A percentile compares a stretch with the other conserved stretches of the same genome.
phyloP scores from a whole-genome alignment of 768 basidiomycete genomes.

The Leccinum subgranulosum region DNA sequence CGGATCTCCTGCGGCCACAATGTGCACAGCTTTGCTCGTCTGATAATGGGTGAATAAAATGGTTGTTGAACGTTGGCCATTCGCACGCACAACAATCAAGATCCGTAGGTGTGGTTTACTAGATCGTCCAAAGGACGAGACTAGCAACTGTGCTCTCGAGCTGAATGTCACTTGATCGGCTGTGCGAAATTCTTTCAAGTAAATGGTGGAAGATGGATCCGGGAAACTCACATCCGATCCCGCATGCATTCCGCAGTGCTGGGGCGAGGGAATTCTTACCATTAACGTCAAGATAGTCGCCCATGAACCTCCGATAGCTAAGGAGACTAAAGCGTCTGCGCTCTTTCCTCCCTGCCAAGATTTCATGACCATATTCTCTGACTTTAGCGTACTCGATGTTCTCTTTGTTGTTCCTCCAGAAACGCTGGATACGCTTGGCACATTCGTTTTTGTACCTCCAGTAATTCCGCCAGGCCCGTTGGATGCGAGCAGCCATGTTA shows the following conservation, averaged over 20 bases:
- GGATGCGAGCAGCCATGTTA: conserved; percentile 97
- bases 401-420: conserved; percentile 99
- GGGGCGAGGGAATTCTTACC: conserved; percentile 75
- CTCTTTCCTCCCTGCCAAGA: conserved; percentile 91
- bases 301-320: conserved; percentile 91
- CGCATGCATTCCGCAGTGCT: conserved; percentile 68
- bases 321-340: conserved; percentile 89
- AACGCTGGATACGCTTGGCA: conserved; percentile 91
- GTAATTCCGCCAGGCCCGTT: conserved; percentile 94
- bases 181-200: conserved; percentile 21
- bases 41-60: conserved; percentile 1
- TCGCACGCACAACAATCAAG: conserved; percentile 72
- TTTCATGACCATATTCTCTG: conserved; percentile 92
- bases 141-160: conserved; percentile 72
- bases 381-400: conserved; percentile 82
- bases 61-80: background rate
- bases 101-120: conserved; percentile 91
- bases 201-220: background rate
- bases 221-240: conserved; percentile 60
- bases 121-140: conserved; percentile 54
- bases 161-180: conserved; percentile 86
- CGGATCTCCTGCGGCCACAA: conserved; percentile 71
- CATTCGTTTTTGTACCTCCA: conserved; percentile 95
- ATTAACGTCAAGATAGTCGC: conserved; percentile 93
- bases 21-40: conserved; percentile 73